Conservation (phyloP, 805 yeast species). For the Pichia cephalocereana region DNA sequence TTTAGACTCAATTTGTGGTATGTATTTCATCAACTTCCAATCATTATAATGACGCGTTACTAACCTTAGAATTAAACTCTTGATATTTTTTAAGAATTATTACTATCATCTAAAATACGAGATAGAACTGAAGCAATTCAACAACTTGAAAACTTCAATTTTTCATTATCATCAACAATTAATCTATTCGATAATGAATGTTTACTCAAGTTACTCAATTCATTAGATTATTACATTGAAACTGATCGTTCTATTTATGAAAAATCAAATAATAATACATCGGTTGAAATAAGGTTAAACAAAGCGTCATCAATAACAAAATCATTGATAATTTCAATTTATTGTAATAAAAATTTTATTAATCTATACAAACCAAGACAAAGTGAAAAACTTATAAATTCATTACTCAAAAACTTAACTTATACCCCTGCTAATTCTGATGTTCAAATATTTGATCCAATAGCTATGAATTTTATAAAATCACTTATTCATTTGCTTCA, state of each 20-base stretch:
- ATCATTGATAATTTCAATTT: constrained; percentile 10
- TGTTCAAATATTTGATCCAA: constrained; percentile 19
- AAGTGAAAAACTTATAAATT: constrained; percentile 16
- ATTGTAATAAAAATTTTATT: constrained; percentile 9
- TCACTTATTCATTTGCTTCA: constrained; percentile 20
- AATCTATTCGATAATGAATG: constrained; percentile 11
- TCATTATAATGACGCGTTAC: not conserved
- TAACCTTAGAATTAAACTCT: not conserved
- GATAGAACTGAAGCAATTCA: constrained; percentile 46
- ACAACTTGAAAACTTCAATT: constrained; percentile 26
- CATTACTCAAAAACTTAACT: constrained; percentile 13
- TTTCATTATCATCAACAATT: constrained; percentile 16
- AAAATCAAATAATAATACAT: constrained; percentile 15
- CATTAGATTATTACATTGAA: constrained; percentile 14
- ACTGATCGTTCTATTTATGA: constrained; percentile 16
- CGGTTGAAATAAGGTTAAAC: constrained; percentile 17
- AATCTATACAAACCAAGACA: constrained; percentile 19
- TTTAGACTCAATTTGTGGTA: constrained; percentile 7
- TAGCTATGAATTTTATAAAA: constrained; percentile 22
- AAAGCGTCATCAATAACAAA: constrained; percentile 17
- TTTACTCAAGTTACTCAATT: constrained; percentile 11
- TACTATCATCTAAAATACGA: constrained; percentile 42
- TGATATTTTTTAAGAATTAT: constrained; percentile 11
- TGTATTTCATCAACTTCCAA: not conserved
- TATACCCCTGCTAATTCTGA: constrained; percentile 5